Evolutionary conservation across 2,329 filamentous ascomycete genomes (phyloP), one percentile per base, ranked within the genome.

Genomic region (Coleophoma crateriformis): DNA sequence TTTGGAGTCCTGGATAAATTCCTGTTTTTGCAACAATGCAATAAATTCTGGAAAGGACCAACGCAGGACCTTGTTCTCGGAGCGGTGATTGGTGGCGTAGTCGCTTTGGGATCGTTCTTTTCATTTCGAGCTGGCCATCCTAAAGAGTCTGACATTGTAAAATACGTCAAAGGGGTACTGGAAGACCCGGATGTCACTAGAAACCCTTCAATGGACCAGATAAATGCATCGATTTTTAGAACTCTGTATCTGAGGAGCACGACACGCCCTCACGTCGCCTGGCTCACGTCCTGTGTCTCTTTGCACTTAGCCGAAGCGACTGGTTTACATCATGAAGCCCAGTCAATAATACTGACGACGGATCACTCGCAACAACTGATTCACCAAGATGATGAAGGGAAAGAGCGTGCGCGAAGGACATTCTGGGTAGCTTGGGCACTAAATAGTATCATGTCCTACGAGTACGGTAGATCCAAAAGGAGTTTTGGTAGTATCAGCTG

Each of bases 31-130:
- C 46, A 51, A 7, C 54, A 54, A 17, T 60, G 58, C 11, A 58
- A 60, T 17, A 56, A 58, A n/a, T 66, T 64, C 42, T 69, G 65
- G 65, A 52, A 58, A 42, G 53, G 54, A 53, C 51, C 33, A 47
- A 54, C 15, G 22, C 55, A 59, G 49, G 54, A 57, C 34, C 42
- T 57, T 38, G 60, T 43, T 59, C 73, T 47, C 37, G 66, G 67
- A 45, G 61, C 65, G 3, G 47, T 67, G 4, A 54, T 67, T 12
- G 58, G 59, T 32, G 64, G 66, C 3, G 58, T 68, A 2, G 48
- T 64, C 20, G 62, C 60, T 6, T 47, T 69, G 12, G 65, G 64
- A 13, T 66, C 64, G 17, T 55, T 65, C 12, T 70, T 69, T 40
- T 62, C 56, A 7, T 40, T 50, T 7, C 33, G 45, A 2, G 44